Conservation (phyloP, 1,284 basidiomycete genomes). For the Cryptococcus sp. region DNA sequence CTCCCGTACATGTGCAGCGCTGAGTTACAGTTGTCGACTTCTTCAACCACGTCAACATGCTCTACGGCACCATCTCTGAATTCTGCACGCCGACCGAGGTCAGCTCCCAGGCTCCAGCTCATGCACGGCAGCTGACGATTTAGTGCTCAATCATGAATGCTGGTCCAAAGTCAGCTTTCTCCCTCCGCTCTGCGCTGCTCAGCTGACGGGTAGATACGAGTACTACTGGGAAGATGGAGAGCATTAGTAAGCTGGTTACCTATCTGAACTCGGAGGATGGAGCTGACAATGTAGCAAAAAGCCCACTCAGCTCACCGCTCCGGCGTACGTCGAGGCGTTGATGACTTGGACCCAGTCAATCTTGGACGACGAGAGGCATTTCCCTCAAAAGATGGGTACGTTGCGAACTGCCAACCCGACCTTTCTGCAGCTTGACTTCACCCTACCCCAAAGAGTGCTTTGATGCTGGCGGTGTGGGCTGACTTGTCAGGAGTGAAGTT, state of each 20-base stretch:
- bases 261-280: neutral
- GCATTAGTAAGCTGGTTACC: constrained; percentile 52
- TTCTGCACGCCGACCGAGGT: constrained; percentile 93
- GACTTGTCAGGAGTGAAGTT: constrained; percentile 73
- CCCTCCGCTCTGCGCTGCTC: neutral
- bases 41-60: constrained; percentile 94
- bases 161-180: constrained; percentile 69
- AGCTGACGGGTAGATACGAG: constrained; percentile 62
- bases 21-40: constrained; percentile 72
- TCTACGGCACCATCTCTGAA: constrained; percentile 92
- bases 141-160: constrained; percentile 99
- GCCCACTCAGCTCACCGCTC: constrained; percentile 88
- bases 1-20: neutral
- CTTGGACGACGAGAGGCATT: constrained; percentile 86
- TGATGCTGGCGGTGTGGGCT: neutral
- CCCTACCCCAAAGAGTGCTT: neutral
- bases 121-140: neutral
- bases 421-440: neutral
- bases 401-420: neutral
- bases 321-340: constrained; percentile 94
- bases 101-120: constrained; percentile 14
- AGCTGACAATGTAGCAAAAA: constrained; percentile 54
- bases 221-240: constrained; percentile 98
- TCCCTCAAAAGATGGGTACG: constrained; percentile 86
- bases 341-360: constrained; percentile 98